A percentile compares a stretch with the other conserved stretches of the same genome.
These are phyloP conservation scores for Diaporthe citri DNA, from an alignment of 2,329 filamentous ascomycete species.

Conservation along the genomic window DNA sequence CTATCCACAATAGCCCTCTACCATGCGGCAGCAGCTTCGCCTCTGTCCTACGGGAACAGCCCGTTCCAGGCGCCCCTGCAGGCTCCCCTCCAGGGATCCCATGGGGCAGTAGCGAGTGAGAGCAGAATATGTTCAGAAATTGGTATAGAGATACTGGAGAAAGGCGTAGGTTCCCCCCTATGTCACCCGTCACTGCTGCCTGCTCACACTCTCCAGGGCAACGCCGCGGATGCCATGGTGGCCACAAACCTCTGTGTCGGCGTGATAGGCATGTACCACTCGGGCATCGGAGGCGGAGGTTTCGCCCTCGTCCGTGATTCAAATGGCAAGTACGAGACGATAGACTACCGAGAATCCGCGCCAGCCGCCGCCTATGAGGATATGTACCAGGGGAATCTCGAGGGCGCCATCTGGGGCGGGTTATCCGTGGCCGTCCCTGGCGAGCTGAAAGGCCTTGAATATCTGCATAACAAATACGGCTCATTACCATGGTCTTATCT, in stretches of 20 bases:
- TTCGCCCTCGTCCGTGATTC: conserved; percentile 85
- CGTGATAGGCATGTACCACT: conserved; percentile 81
- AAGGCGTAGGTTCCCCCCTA: conserved; percentile 56
- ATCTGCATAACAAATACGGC: conserved; percentile 81
- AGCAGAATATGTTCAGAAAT: conserved; percentile 76
- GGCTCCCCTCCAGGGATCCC: conserved; percentile 34
- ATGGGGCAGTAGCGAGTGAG: conserved; percentile 79
- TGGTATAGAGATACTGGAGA: conserved; percentile 71
- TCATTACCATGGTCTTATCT: conserved; percentile 77
- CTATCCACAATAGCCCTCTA: conserved; percentile 26
- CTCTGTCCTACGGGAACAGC: conserved; percentile 12
- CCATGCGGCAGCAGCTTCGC: conserved; percentile 15
- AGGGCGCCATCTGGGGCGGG: conserved; percentile 78
- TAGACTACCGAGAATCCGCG: conserved; percentile 92
- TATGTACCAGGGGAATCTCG: conserved; percentile 83
- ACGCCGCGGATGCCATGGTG: conserved; percentile 82
- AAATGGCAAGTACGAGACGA: conserved; percentile 83
- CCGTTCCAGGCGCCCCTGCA: conserved; percentile 18
- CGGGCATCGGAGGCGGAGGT: conserved; percentile 89
- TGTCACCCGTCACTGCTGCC: background rate
- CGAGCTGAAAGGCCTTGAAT: conserved; percentile 82
- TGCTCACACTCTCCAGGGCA: conserved; percentile 62
- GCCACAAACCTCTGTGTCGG: conserved; percentile 82
- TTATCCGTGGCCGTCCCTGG: conserved; percentile 79
- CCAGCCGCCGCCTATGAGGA: conserved; percentile 84